Conservation (phyloP, 768 basidiomycete species). For the Phylloporus arenicola region DNA sequence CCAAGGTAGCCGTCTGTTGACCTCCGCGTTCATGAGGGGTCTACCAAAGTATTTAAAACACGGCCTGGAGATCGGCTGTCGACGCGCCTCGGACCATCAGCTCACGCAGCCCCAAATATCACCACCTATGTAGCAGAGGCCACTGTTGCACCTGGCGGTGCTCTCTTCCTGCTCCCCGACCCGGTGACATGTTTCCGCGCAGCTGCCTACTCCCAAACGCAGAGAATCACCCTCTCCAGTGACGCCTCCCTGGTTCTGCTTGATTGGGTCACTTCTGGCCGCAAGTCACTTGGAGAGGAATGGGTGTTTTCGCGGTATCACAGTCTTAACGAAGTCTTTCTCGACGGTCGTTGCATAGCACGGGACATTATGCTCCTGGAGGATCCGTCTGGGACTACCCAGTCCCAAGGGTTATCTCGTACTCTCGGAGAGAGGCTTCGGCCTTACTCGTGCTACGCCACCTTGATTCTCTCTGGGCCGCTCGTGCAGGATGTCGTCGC, state of each 20-base stretch:
- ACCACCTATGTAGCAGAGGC: conserved; percentile 67
- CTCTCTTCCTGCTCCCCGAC: conserved; percentile 82
- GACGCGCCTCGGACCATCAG: conserved; percentile 25
- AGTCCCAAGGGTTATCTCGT: conserved; percentile 33
- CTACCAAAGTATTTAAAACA: conserved; percentile 91
- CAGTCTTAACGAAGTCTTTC: conserved; percentile 77
- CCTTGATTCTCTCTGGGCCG: conserved; percentile 74
- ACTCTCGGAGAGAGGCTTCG: conserved; percentile 55
- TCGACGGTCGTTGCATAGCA: conserved; percentile 59
- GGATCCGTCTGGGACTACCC: conserved; percentile 21
- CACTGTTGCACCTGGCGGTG: conserved; percentile 43
- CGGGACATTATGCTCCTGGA: conserved; percentile 79
- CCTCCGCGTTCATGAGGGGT: conserved; percentile 49
- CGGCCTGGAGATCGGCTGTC: conserved; percentile 59
- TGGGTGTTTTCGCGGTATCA: conserved; percentile 86
- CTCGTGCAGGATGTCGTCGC: conserved; percentile 43
- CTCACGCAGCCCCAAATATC: conserved; percentile 9
- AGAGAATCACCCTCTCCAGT: conserved; percentile 64
- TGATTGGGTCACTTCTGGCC: conserved; percentile 91
- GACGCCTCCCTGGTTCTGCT: conserved; percentile 67
- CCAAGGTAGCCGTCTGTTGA: conserved; percentile 1
- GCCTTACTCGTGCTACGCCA: conserved; percentile 90
- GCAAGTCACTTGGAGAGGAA: conserved; percentile 76
- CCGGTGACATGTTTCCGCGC: conserved; percentile 88
- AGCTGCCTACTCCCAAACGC: conserved; percentile 78